These are phyloP conservation scores for Tympanopsis confertula DNA, from an alignment of 2,329 filamentous ascomycete species.

Conservation along the genomic window DNA sequence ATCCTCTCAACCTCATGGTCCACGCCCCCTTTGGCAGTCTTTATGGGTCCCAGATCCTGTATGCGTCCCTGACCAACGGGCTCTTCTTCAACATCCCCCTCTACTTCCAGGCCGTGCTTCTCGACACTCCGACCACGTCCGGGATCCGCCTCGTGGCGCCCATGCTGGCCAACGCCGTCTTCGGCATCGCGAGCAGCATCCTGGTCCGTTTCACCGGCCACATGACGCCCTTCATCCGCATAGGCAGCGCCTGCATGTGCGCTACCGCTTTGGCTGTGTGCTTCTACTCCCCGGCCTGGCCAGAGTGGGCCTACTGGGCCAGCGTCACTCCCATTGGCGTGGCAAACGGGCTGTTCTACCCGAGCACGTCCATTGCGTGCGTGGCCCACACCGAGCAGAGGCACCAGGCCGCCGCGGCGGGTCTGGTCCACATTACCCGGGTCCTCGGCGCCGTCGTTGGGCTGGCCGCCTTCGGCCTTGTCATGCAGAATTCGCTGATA, in stretches of 20 bases:
- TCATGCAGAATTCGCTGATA: slow-evolving; percentile 61
- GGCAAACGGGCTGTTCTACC: slow-evolving; percentile 54
- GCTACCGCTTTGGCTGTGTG: slow-evolving; percentile 37
- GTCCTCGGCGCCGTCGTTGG: slow-evolving; percentile 63
- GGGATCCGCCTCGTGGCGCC: slow-evolving; percentile 62
- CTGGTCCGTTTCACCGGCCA: slow-evolving; percentile 46
- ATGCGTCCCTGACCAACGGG: slow-evolving; percentile 37
- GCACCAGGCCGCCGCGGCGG: slow-evolving; percentile 59
- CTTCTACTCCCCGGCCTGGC: slow-evolving; percentile 35
- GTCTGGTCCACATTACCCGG: slow-evolving; percentile 61
- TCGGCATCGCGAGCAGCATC: slow-evolving; percentile 48
- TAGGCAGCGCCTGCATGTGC: slow-evolving; percentile 35
- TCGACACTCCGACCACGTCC: slow-evolving; percentile 57
- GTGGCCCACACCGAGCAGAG: slow-evolving; percentile 45
- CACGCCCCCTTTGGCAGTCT: slow-evolving; percentile 41
- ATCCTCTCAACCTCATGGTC: slow-evolving; percentile 42
- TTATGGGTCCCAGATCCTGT: slow-evolving; percentile 41
- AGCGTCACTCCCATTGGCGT: slow-evolving; percentile 43
- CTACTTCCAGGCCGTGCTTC: slow-evolving; percentile 66
- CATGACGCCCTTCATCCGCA: slow-evolving; percentile 44
- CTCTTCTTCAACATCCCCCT: slow-evolving; percentile 55
- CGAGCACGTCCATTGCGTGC: slow-evolving; percentile 50
- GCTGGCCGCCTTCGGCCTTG: slow-evolving; percentile 59
- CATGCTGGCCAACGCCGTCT: slow-evolving; percentile 39
- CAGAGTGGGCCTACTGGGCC: slow-evolving; percentile 38